phyloP scores from a whole-genome alignment of 192 early-diverging fungal genomes.

The Rhizoclosmatium sp. region DNA sequence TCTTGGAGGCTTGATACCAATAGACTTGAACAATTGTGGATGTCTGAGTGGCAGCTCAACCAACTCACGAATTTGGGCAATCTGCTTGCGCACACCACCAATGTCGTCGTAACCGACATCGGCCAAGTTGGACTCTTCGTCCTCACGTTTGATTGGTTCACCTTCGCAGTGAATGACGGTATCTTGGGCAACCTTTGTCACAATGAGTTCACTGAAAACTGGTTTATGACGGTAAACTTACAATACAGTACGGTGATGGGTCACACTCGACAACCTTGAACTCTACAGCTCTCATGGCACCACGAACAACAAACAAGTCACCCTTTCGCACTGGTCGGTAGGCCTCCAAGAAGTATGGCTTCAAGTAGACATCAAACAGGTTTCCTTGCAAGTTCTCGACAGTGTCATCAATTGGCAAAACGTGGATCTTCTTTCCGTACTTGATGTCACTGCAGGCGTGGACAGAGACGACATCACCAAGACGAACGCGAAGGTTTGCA shows the following conservation, averaged over 20 bases:
- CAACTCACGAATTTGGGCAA: conserved; percentile 99
- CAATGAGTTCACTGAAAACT: neutral
- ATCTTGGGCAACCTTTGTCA: conserved; percentile 86
- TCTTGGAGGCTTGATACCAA: conserved; percentile 98
- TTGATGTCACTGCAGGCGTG: conserved; percentile 97
- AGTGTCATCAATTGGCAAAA: conserved; percentile 97
- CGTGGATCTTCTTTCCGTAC: conserved; percentile 96
- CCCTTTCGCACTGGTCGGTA: conserved; percentile 96
- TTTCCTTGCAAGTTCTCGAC: conserved; percentile 97
- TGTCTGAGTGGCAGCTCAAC: conserved; percentile 97
- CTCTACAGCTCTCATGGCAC: conserved; percentile 97
- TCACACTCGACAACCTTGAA: conserved; percentile 98
- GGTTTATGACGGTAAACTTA: conserved; percentile 55
- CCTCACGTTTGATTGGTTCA: conserved; percentile 98
- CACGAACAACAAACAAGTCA: conserved; percentile 92
- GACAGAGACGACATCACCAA: conserved; percentile 96
- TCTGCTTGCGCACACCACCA: conserved; percentile 97
- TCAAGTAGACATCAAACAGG: conserved; percentile 96
- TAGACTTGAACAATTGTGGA: conserved; percentile 98
- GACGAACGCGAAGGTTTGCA: conserved; percentile 91
- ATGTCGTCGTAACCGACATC: conserved; percentile 99
- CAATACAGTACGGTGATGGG: conserved; percentile 95
- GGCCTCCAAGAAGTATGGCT: conserved; percentile 98
- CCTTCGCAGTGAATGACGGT: conserved; percentile 99
- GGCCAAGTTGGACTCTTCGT: conserved; percentile 92